Conservation (phyloP, 352 stramenopile genomes). For the Pythium periplocum region DNA sequence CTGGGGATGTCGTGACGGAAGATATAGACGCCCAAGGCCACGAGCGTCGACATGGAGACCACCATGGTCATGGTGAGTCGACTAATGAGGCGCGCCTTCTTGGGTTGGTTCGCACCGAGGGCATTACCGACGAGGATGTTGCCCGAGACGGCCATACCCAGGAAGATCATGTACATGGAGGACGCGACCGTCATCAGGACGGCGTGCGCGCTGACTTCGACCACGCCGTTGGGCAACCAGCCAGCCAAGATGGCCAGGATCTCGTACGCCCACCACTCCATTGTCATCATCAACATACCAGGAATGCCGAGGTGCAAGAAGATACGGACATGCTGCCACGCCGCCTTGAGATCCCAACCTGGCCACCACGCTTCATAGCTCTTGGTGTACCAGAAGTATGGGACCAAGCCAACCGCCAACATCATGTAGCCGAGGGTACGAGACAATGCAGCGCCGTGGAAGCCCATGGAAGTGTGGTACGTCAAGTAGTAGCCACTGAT, state of each 20-base stretch:
- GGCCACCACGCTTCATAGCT: conserved; percentile 37
- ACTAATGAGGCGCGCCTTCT: conserved; percentile 53
- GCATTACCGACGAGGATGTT: conserved; percentile 80
- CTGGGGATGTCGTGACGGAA: conserved; percentile 43
- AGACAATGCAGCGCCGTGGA: conserved; percentile 67
- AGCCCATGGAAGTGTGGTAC: conserved; percentile 58
- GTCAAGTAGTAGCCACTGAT: conserved; percentile 65
- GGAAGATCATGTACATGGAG: conserved; percentile 66
- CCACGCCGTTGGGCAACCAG: conserved; percentile 57
- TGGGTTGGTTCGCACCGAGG: conserved; percentile 66
- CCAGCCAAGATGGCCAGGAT: conserved; percentile 62
- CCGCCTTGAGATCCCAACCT: conserved; percentile 38
- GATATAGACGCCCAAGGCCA: conserved; percentile 29
- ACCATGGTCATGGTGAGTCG: conserved; percentile 37
- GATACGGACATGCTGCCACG: conserved; percentile 31
- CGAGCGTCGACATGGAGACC: conserved; percentile 34
- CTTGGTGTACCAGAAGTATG: conserved; percentile 38
- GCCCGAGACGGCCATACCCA: conserved; percentile 56
- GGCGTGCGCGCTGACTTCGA: conserved; percentile 67
- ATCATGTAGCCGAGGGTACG: conserved; percentile 50
- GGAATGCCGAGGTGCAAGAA: conserved; percentile 52
- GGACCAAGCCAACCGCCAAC: conserved; percentile 41
- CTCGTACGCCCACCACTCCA: conserved; percentile 83
- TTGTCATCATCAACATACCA: conserved; percentile 50
- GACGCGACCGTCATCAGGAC: conserved; percentile 68